A percentile compares a stretch with the other conserved stretches of the same genome.
These are phyloP conservation scores for Aureoboletus auriporus DNA, from an alignment of 768 basidiomycete genomes.

Conservation along the genomic window DNA sequence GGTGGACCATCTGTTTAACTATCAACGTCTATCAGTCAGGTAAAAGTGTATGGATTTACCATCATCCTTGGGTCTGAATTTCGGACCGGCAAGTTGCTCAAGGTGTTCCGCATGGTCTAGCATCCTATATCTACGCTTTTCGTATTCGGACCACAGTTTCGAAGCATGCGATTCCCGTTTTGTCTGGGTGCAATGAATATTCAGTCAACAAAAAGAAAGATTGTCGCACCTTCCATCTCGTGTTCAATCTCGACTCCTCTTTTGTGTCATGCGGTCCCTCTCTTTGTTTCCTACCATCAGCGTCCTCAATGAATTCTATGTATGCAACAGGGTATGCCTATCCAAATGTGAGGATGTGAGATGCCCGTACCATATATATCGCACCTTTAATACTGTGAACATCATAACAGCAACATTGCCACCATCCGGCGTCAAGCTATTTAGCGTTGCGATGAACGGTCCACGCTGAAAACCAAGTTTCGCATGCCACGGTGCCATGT, in stretches of 20 bases:
- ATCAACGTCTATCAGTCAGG: neutral
- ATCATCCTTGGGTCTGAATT: slow-evolving; percentile 38
- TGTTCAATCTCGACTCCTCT: slow-evolving; percentile 60
- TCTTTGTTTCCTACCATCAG: slow-evolving; percentile 44
- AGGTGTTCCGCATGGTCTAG: slow-evolving; percentile 65
- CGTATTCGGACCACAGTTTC: slow-evolving; percentile 53
- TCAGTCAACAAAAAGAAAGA: neutral
- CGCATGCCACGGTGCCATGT: slow-evolving; percentile 83
- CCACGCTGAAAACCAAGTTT: slow-evolving; percentile 74
- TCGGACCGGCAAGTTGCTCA: slow-evolving; percentile 50
- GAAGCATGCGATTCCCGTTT: slow-evolving; percentile 55
- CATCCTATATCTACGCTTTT: slow-evolving; percentile 50
- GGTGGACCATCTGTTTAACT: slow-evolving; percentile 27
- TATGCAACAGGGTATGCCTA: slow-evolving; percentile 76
- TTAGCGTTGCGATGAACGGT: slow-evolving; percentile 71
- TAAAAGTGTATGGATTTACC: slow-evolving; percentile 26
- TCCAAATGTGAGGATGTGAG: neutral
- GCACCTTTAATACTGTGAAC: slow-evolving; percentile 64
- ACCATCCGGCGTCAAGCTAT: slow-evolving; percentile 78
- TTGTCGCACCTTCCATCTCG: slow-evolving; percentile 66
- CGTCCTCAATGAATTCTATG: slow-evolving; percentile 58
- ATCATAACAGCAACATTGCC: slow-evolving; percentile 75
- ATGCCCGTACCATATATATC: neutral
- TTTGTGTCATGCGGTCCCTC: slow-evolving; percentile 63
- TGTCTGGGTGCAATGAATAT: slow-evolving; percentile 36